Base-by-base conservation (phyloP, 257 asterid genomes). In the Thymus mandschuricus region DNA sequence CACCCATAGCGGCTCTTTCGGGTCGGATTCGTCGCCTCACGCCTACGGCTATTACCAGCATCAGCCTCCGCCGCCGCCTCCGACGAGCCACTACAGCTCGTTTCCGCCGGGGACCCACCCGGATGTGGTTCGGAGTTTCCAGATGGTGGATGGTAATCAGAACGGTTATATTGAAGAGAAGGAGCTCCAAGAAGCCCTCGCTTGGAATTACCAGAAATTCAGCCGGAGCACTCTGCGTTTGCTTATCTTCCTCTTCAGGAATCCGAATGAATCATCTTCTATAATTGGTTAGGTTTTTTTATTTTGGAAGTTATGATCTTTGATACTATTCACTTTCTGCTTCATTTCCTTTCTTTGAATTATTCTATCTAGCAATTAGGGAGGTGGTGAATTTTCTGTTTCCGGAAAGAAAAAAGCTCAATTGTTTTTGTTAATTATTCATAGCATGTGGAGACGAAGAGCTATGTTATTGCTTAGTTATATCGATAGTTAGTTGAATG, bases 101-200 rank as follows among this genome's bases (percentile, higher is more conserved):
- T 92, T 89, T 72, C 97, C 97, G 0, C 88, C 84, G 51, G 96
- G 91, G 1, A 92, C 97, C 8, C 81, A 85, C 68, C 96, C 96
- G 75, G 96, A 88, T 68, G 85, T 88, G 78, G 82, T 92, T 66
- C 81, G 86, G 79, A 86, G 87, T 72, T 92, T 88, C 70, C 92
- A 88, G 81, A 86, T 84, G 97, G 98, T 89, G 74, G 98, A 92
- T 48, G 76, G 84, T 71, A 88, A 92, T 67, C 80, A 67, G 29
- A 88, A 91, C 74, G 98, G 96, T 30, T 92, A 76, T 60, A 81
- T 89, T 79, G 98, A 92, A 60, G 97, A 86, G 46, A 74, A 58
- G 34, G 98, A 92, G 88, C 86, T 92, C 4, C 91, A 79, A 68
- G 84, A 81, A 68, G 96, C 98, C 10, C 82, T 92, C 27, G 68